phyloP scores from a whole-genome alignment of 768 basidiomycete genomes.

The Baorangia bicolor region DNA sequence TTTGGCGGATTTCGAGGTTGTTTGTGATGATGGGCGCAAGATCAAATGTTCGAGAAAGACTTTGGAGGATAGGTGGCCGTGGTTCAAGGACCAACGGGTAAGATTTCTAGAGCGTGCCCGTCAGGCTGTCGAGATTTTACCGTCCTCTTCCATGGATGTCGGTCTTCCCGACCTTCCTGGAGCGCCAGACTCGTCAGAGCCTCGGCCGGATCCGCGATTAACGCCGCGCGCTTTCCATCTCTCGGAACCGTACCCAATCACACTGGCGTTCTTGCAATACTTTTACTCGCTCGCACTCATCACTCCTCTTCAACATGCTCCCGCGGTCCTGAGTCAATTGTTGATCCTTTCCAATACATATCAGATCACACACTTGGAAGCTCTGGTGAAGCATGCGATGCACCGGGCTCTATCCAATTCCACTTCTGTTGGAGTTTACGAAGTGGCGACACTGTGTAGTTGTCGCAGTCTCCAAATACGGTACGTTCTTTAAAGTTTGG shows the following conservation, averaged over 20 bases:
- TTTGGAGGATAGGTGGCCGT: conserved; percentile 92
- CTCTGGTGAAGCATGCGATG: conserved; percentile 91
- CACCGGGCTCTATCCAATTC: conserved; percentile 82
- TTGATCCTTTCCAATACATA: conserved; percentile 85
- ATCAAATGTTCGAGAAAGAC: conserved; percentile 80
- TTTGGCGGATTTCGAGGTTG: conserved; percentile 87
- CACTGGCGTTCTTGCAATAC: conserved; percentile 89
- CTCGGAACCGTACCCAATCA: conserved; percentile 88
- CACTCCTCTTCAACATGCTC: conserved; percentile 89
- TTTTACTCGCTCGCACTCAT: conserved; percentile 85
- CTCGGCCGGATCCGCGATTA: conserved; percentile 72
- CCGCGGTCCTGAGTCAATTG: conserved; percentile 85
- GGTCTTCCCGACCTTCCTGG: conserved; percentile 63
- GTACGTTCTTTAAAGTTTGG: conserved; percentile 41
- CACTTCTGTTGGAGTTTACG: conserved; percentile 89
- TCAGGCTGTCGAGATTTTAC: conserved; percentile 55
- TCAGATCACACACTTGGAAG: conserved; percentile 68
- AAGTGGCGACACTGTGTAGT: conserved; percentile 89
- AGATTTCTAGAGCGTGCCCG: conserved; percentile 58
- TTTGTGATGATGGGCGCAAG: conserved; percentile 87
- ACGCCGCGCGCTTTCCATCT: conserved; percentile 77
- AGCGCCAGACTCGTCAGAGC: conserved; percentile 45
- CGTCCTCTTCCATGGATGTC: conserved; percentile 59
- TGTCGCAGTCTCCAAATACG: conserved; percentile 88
- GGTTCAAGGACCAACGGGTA: conserved; percentile 79